Percentiles rank a stretch among this genome's conserved stretches.
Evolutionary conservation across 140 eudicot species (phyloP).

Genomic region (Stevia rebaudiana): DNA sequence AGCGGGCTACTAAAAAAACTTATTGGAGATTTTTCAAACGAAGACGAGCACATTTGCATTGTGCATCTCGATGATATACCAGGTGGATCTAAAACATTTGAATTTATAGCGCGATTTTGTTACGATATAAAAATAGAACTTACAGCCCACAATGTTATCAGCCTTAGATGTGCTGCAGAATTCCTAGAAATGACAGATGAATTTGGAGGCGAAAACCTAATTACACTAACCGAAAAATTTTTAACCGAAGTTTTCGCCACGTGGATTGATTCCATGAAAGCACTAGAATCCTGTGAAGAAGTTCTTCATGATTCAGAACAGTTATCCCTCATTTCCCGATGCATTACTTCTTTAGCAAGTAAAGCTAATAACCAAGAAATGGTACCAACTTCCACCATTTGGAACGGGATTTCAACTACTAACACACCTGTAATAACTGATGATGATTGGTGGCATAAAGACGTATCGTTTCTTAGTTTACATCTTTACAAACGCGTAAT

Average conservation of each 20-base stretch:
- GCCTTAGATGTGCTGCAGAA: constrained; percentile 73
- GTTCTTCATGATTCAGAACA: constrained; percentile 68
- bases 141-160: constrained; percentile 58
- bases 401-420: constrained; percentile 58
- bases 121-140: constrained; percentile 69
- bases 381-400: constrained; percentile 20
- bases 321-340: constrained; percentile 49
- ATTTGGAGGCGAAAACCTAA: constrained; percentile 68
- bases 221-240: constrained; percentile 53
- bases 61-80: constrained; percentile 63
- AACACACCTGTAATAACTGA: constrained; percentile 22
- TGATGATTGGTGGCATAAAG: constrained; percentile 80
- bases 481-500: constrained; percentile 58
- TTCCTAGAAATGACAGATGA: constrained; percentile 80
- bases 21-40: constrained; percentile 35
- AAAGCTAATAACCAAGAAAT: constrained; percentile 41
- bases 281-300: constrained; percentile 72
- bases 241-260: constrained; percentile 48
- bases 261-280: constrained; percentile 74
- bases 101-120: constrained; percentile 67
- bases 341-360: constrained; percentile 65
- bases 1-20: constrained; percentile 59
- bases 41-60: constrained; percentile 36
- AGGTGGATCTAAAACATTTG: constrained; percentile 82
- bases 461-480: constrained; percentile 52